phyloP scores from a whole-genome alignment of 352 stramenopile species.

The Saprolegnia parasitica region DNA sequence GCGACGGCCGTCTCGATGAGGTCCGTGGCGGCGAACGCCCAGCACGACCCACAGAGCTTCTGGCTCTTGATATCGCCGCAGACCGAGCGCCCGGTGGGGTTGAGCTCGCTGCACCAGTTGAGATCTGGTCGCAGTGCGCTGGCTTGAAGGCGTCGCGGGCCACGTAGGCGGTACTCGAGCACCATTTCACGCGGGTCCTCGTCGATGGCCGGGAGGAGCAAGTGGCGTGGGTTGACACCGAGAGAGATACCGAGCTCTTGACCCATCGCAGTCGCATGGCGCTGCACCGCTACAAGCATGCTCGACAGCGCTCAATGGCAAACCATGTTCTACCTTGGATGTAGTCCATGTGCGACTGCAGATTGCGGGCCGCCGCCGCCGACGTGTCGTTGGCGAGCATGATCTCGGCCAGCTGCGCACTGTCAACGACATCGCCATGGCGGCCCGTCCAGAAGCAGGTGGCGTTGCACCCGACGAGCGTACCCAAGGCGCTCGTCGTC shows the following conservation, averaged over 20 bases:
- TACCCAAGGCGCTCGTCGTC: conserved; percentile 38
- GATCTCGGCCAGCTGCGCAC: conserved; percentile 47
- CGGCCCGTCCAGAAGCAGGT: conserved; percentile 51
- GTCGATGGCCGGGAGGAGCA: conserved; percentile 39
- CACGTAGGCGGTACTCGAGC: too few species aligned
- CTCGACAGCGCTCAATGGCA: conserved; percentile 48
- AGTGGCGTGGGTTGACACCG: conserved; percentile 60
- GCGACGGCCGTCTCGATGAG: conserved; percentile 67
- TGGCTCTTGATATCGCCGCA: conserved; percentile 74
- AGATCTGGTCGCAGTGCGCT: conserved; percentile 36
- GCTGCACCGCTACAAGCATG: conserved; percentile 40
- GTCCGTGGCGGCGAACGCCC: conserved; percentile 72
- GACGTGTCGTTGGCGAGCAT: conserved; percentile 39
- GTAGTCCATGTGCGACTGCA: conserved; percentile 59
- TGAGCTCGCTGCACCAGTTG: conserved; percentile 71
- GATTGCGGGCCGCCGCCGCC: conserved; percentile 36
- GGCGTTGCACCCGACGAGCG: conserved; percentile 43
- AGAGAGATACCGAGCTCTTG: conserved; percentile 53
- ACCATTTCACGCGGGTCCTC: background rate
- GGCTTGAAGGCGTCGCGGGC: background rate
- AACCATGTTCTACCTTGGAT: conserved; percentile 43
- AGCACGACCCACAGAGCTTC: conserved; percentile 73
- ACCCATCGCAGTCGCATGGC: conserved; percentile 37
- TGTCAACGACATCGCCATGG: conserved; percentile 35
- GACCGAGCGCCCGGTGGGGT: conserved; percentile 51